Conservation (phyloP, 495 filamentous ascomycete species). For the Penicillium coffeae region DNA sequence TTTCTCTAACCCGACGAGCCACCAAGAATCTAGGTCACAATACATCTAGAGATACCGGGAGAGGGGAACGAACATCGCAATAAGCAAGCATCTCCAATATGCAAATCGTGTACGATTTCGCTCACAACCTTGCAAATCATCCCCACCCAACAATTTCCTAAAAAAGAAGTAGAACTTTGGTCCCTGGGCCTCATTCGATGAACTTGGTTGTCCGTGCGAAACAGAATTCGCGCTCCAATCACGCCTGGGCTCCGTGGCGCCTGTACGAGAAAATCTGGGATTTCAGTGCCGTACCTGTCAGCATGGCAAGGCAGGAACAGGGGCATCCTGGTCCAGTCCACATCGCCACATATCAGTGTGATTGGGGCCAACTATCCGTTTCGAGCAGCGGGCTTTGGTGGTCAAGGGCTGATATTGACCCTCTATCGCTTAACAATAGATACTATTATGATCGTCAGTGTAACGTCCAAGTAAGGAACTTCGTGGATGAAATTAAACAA, state of each 20-base stretch:
- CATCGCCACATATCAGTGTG: conserved; percentile 20
- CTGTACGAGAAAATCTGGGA: conserved; percentile 24
- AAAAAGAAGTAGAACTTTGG: conserved; percentile 16
- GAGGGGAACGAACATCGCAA: conserved; percentile 16
- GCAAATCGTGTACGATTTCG: conserved; percentile 6
- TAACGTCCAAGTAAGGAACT: background rate
- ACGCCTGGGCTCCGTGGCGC: conserved; percentile 24
- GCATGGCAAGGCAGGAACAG: conserved; percentile 12
- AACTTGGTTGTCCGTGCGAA: conserved; percentile 34
- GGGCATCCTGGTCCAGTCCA: conserved; percentile 24
- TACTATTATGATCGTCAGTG: conserved; percentile 50
- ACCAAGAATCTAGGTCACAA: conserved; percentile 9
- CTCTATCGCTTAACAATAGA: conserved; percentile 91
- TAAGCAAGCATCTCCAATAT: conserved; percentile 17
- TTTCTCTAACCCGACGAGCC: conserved; percentile 14
- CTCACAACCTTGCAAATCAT: conserved; percentile 26
- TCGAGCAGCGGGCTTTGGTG: conserved; percentile 24
- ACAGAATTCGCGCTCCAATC: conserved; percentile 30
- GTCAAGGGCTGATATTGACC: conserved; percentile 13
- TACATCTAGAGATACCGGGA: conserved; percentile 4
- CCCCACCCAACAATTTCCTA: conserved; percentile 9
- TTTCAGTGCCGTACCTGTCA: conserved; percentile 24
- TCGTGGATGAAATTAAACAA: background rate
- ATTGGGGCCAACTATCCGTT: conserved; percentile 29
- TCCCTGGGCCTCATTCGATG: conserved; percentile 19